Evolutionary conservation across 2,329 filamentous ascomycete species (phyloP).

Genomic region (Rhynchosporium agropyri): DNA sequence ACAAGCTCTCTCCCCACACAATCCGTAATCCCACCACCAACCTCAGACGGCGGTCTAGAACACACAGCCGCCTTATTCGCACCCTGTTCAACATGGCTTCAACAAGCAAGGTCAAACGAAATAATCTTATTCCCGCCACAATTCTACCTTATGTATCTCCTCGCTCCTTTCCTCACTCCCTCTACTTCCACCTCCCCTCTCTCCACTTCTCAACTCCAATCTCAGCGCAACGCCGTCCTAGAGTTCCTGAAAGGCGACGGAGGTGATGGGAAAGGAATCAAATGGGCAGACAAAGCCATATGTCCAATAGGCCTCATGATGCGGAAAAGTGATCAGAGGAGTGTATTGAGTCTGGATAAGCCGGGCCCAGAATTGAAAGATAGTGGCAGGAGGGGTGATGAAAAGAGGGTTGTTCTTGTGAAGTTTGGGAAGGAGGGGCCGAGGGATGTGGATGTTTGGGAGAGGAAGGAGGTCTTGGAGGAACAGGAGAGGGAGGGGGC

Average conservation of each 20-base stretch:
- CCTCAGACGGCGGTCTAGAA: conserved; percentile 66
- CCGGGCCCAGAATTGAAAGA: conserved; percentile 58
- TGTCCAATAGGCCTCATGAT: conserved; percentile 54
- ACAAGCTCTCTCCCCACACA: conserved; percentile 31
- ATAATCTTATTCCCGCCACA: conserved; percentile 92
- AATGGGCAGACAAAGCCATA: conserved; percentile 64
- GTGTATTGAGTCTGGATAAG: conserved; percentile 59
- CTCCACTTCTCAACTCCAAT: conserved; percentile 44
- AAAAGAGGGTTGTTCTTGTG: conserved; percentile 60
- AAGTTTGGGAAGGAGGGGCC: conserved; percentile 55
- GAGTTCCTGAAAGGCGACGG: conserved; percentile 53
- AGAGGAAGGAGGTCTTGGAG: conserved; percentile 52
- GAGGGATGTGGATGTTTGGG: conserved; percentile 55
- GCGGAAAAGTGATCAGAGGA: conserved; percentile 53
- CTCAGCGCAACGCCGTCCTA: conserved; percentile 56
- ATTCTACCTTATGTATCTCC: conserved; percentile 68
- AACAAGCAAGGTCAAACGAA: conserved; percentile 60
- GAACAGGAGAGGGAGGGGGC: conserved; percentile 47
- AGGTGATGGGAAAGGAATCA: conserved; percentile 45
- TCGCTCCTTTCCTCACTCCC: conserved; percentile 54
- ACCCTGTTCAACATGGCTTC: conserved; percentile 69
- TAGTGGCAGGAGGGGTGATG: conserved; percentile 56
- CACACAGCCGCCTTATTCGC: conserved; percentile 79
- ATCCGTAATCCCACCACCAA: conserved; percentile 55
- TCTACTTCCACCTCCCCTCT: conserved; percentile 35